These are phyloP conservation scores for Globisporangium viniferum DNA, from an alignment of 352 stramenopile genomes.

Conservation along the genomic window DNA sequence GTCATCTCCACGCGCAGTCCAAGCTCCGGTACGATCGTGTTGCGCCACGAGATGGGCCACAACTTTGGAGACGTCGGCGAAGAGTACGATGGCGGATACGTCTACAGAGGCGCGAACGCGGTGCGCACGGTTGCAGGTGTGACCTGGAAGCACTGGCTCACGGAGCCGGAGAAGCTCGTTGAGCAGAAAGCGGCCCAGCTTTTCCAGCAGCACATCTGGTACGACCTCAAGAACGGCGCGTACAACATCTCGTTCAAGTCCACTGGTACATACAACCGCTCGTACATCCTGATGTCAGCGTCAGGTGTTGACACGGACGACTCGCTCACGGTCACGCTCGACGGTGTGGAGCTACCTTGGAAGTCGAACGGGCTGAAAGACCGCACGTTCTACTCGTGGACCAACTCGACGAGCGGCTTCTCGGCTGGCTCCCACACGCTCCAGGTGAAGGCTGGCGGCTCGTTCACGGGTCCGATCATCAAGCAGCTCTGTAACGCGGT, in stretches of 20 bases:
- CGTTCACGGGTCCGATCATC: slow-evolving; percentile 24
- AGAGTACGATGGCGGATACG: slow-evolving; percentile 36
- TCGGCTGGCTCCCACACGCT: slow-evolving; percentile 22
- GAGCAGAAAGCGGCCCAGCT: slow-evolving; percentile 26
- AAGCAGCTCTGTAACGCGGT: slow-evolving; percentile 35
- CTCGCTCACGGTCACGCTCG: slow-evolving; percentile 26
- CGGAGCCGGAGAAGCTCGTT: slow-evolving; percentile 16
- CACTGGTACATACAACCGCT: slow-evolving; percentile 29
- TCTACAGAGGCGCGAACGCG: slow-evolving; percentile 37
- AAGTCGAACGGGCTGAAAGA: slow-evolving; percentile 27
- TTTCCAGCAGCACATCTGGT: slow-evolving; percentile 36
- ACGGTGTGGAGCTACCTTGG: slow-evolving; percentile 23
- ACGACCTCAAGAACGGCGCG: slow-evolving; percentile 27
- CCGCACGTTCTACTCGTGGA: slow-evolving; percentile 29
- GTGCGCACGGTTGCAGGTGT: slow-evolving; percentile 6
- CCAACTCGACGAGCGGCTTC: slow-evolving; percentile 20
- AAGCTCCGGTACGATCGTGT: slow-evolving; percentile 27
- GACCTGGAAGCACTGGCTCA: slow-evolving; percentile 36
- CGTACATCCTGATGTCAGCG: slow-evolving; percentile 25
- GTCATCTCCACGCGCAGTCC: slow-evolving; percentile 31
- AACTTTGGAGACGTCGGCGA: slow-evolving; percentile 43
- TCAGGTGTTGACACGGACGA: slow-evolving; percentile 27
- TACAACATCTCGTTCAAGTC: slow-evolving; percentile 34
- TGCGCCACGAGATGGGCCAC: slow-evolving; percentile 43
- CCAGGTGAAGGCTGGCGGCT: slow-evolving; percentile 22